These are phyloP conservation scores for Cystobasidiopsis lactophilus DNA, from an alignment of 768 basidiomycete genomes.

Conservation along the genomic window DNA sequence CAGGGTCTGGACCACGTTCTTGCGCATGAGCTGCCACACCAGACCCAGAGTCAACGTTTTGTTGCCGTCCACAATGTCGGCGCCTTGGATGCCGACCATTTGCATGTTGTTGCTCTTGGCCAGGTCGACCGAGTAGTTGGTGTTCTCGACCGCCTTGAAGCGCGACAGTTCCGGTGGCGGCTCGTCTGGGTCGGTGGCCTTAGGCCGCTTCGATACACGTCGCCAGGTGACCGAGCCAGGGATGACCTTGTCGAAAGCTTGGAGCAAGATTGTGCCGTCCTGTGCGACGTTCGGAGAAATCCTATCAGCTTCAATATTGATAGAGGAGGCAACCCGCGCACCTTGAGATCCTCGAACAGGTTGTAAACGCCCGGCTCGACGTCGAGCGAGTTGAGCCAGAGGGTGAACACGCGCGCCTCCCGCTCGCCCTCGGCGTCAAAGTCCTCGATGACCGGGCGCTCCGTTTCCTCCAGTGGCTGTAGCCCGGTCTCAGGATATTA, in stretches of 20 bases:
- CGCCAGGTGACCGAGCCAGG: slow-evolving; percentile 89
- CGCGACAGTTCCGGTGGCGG: slow-evolving; percentile 58
- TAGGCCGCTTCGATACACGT: slow-evolving; percentile 51
- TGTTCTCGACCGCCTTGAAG: slow-evolving; percentile 97
- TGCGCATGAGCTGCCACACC: slow-evolving; percentile 64
- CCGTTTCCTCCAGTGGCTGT: slow-evolving; percentile 70
- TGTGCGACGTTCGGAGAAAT: slow-evolving; percentile 10
- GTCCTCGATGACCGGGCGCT: slow-evolving; percentile 84
- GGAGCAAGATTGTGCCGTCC: slow-evolving; percentile 68
- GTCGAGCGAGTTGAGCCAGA: slow-evolving; percentile 93
- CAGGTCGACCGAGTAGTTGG: slow-evolving; percentile 84
- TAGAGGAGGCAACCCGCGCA: slow-evolving; percentile 12
- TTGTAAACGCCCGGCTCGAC: slow-evolving; percentile 94
- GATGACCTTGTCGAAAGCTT: slow-evolving; percentile 87
- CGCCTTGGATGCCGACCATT: slow-evolving; percentile 88
- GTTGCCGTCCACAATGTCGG: slow-evolving; percentile 85
- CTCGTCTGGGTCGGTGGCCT: slow-evolving; percentile 25
- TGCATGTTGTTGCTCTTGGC: slow-evolving; percentile 83
- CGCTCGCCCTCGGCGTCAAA: slow-evolving; percentile 98
- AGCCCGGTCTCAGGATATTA: not conserved
- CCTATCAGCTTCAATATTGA: not conserved
- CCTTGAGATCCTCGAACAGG: slow-evolving; percentile 84
- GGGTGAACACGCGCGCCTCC: slow-evolving; percentile 88
- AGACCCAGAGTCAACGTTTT: slow-evolving; percentile 84
- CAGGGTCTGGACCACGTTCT: slow-evolving; percentile 81